Conservation (phyloP, 352 stramenopile genomes). For the Pseudoperonospora humuli region DNA sequence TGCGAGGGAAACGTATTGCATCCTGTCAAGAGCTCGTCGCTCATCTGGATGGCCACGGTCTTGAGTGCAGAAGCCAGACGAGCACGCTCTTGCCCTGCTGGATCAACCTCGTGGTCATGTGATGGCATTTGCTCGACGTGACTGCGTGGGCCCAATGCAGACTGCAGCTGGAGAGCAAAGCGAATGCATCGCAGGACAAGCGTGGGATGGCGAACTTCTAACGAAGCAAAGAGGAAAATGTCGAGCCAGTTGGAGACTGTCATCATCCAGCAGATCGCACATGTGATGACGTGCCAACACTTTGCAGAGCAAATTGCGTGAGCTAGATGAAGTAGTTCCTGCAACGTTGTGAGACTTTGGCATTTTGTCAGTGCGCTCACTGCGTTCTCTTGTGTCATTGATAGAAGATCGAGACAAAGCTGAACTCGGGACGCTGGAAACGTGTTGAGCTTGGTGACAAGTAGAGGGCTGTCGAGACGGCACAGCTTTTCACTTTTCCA, state of each 20-base stretch:
- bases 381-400: conserved; percentile 11
- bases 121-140: neutral
- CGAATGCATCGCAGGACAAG: conserved; percentile 30
- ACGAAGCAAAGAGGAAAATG: conserved; percentile 22
- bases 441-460: neutral
- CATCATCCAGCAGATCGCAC: conserved; percentile 22
- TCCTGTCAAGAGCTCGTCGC: conserved; percentile 17
- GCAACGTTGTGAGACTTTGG: conserved; percentile 4
- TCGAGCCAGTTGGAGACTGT: conserved; percentile 21
- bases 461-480: neutral
- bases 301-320: conserved; percentile 14
- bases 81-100: conserved; percentile 6
- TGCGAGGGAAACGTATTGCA: too few species aligned
- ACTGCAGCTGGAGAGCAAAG: conserved; percentile 18
- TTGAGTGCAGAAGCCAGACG: conserved; percentile 10
- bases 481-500: too few species aligned
- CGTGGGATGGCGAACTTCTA: conserved; percentile 23
- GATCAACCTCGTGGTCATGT: conserved; percentile 7
- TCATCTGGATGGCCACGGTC: conserved; percentile 17
- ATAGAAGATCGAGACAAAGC: conserved; percentile 7
- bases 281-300: conserved; percentile 34
- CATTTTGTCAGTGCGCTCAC: conserved; percentile 6
- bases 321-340: conserved; percentile 19
- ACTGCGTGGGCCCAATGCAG: neutral
- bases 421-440: conserved; percentile 2